Base-by-base conservation (phyloP, 2,329 filamentous ascomycete species). In the Periconia sp. region DNA sequence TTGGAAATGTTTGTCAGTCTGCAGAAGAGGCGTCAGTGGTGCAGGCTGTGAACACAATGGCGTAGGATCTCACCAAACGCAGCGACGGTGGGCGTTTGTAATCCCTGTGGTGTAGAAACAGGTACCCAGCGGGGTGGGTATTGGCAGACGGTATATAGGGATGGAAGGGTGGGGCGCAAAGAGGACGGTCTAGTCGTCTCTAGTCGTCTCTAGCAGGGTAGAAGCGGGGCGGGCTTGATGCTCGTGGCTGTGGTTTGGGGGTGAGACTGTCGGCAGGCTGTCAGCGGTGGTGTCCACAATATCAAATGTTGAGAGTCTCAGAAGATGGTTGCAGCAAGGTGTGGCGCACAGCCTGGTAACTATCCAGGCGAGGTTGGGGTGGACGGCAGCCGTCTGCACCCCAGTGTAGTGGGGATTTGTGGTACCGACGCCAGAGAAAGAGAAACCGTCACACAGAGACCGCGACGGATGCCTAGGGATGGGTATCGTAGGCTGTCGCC, bases 321-420 rank as follows among this genome's bases (percentile, higher is more conserved):
- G 50, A 53, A 62, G 64, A 56, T 61, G 64, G 61, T 64, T 70
- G 67, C 69, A 72, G 64, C 33, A 37, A 60, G 56, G 59, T 65
- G 70, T 72, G 69, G 70, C 70, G 69, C 65, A 70, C 68, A 71
- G 58, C 49, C 53, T 58, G 61, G 61, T 59, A 63, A 58, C 59
- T 57, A 54, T 58, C 58, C 51, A 69, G 61, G 66, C 66, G 64
- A 64, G 65, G 60, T 61, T 63, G 63, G 17, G 63, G 66, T 53
- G 69, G 66, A 70, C 63, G 56, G 63, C 65, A 67, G 69, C 63
- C 53, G 66, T 60, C 65, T 56, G 68, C 61, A 65, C 58, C 54
- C 59, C 61, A 59, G 63, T 55, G 58, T 53, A 61, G 60, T 67
- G 66, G 64, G 55, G 67, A 64, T 49, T 23, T 50, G 68, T 72